Base-by-base conservation (phyloP, 768 basidiomycete genomes). In the Saitozyma podzolica region DNA sequence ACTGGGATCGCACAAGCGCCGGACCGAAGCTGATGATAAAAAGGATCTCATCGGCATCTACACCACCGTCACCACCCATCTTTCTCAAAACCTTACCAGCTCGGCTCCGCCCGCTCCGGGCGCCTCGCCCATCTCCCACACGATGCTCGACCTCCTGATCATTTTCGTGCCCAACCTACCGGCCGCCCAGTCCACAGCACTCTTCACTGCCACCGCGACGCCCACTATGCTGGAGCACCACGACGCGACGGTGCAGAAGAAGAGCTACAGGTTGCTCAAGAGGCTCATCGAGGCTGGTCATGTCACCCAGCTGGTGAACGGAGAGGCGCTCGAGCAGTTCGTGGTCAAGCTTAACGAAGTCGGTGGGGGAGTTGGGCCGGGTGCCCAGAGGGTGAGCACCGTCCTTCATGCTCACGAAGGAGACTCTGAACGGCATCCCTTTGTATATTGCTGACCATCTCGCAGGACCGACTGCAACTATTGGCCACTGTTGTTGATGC, bases 231-330 rank as follows among this genome's bases (percentile, higher is more conserved):
- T 98, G 6, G 84, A 85, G 57, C 87, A 86, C 69, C 85, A 82
- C 69, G 92, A 97, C 72, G 90, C 90, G 55, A 91, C 87, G 3
- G 87, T 95, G 6, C 95, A 98, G 81, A 99, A 99, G 81, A 90
- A 94, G 68, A 90, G 88, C 9, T 98, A 98, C 81, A 89, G 95
- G 74, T 87, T 89, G 16, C 83, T 98, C 14, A 83, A 88, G 40
- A 88, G 88, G 67, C 78, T 92, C 48, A 79, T 88, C n/a, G 88
- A 89, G 72, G 82, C 82, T 56, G 84, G 82, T 0, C 88, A 88
- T 73, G 82, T 88, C 14, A 59, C 53, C 0, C 52, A 64, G 6
- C 58, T 65, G 40, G 59, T 59, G 0, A 53, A 65, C 10, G 40
- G 74, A 76, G 40, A 70, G 83, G 50, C 84, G 50, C 58, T 84